Percentiles rank a stretch among this genome's conserved stretches.
Evolutionary conservation across 495 filamentous ascomycete genomes (phyloP).

Genomic region (Astrocystis sublimbata): DNA sequence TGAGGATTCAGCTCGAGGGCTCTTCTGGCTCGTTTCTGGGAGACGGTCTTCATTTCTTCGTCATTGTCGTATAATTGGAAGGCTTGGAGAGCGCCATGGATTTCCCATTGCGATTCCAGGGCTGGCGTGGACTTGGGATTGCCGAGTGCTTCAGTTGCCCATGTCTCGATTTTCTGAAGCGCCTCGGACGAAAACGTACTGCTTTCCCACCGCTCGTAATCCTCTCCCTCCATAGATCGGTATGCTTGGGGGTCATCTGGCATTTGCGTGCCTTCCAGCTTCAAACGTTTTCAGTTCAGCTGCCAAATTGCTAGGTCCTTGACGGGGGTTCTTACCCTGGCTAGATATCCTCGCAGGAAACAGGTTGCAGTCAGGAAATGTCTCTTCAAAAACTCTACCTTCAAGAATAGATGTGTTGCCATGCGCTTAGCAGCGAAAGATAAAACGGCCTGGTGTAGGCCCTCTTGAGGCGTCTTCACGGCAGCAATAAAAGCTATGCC

Average conservation of each 20-base stretch:
- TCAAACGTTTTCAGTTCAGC: slow-evolving; percentile 15
- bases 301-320: neutral
- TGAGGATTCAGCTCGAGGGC: slow-evolving; percentile 37
- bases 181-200: slow-evolving; percentile 17
- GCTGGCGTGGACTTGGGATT: slow-evolving; percentile 20
- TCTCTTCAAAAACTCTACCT: slow-evolving; percentile 29
- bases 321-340: slow-evolving; percentile 21
- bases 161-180: slow-evolving; percentile 24
- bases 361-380: slow-evolving; percentile 27
- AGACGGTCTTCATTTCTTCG: slow-evolving; percentile 20
- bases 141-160: slow-evolving; percentile 19
- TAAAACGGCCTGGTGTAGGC: slow-evolving; percentile 27
- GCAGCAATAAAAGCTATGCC: slow-evolving; percentile 21
- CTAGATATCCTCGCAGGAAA: slow-evolving; percentile 30
- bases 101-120: slow-evolving; percentile 38
- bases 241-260: slow-evolving; percentile 20
- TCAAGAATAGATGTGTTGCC: slow-evolving; percentile 29
- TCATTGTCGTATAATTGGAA: slow-evolving; percentile 28
- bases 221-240: neutral
- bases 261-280: slow-evolving; percentile 28
- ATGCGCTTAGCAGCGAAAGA: slow-evolving; percentile 25
- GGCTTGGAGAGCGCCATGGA: slow-evolving; percentile 35
- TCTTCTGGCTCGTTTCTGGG: slow-evolving; percentile 29
- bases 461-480: slow-evolving; percentile 19
- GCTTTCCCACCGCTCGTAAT: slow-evolving; percentile 15